These are phyloP conservation scores for Penicillium paradoxum DNA, from an alignment of 495 filamentous ascomycete species.

Conservation along the genomic window DNA sequence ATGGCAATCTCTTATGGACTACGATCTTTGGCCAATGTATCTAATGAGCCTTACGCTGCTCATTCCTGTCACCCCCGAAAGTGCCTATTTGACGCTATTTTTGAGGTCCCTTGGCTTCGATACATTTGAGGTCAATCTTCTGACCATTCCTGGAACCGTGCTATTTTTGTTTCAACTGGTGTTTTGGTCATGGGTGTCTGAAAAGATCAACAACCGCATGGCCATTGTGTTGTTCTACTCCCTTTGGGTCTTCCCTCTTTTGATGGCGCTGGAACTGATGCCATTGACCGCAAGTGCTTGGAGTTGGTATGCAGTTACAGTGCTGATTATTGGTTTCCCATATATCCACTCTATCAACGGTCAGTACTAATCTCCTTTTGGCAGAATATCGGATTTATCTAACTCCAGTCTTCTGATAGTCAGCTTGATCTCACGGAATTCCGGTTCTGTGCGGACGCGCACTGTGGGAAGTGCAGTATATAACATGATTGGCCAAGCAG, in stretches of 20 bases:
- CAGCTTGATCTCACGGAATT: slow-evolving; percentile 26
- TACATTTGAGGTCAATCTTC: slow-evolving; percentile 55
- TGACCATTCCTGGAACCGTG: slow-evolving; percentile 46
- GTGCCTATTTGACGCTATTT: slow-evolving; percentile 50
- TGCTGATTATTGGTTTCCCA: slow-evolving; percentile 20
- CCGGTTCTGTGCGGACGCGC: slow-evolving; percentile 30
- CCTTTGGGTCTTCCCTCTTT: slow-evolving; percentile 53
- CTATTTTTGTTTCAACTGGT: slow-evolving; percentile 28
- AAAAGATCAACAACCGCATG: slow-evolving; percentile 50
- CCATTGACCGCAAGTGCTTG: slow-evolving; percentile 10
- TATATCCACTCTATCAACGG: slow-evolving; percentile 29
- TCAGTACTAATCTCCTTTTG: not conserved
- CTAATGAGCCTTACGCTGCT: slow-evolving; percentile 43
- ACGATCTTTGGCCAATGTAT: slow-evolving; percentile 64
- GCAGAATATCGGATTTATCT: not conserved
- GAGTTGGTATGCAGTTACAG: slow-evolving; percentile 13
- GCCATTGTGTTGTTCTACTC: slow-evolving; percentile 33
- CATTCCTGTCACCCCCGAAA: slow-evolving; percentile 2
- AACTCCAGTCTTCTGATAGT: not conserved
- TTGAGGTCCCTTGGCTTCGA: slow-evolving; percentile 51
- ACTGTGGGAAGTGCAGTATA: slow-evolving; percentile 26
- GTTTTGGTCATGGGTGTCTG: slow-evolving; percentile 54
- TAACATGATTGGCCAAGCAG: slow-evolving; percentile 14
- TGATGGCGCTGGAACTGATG: slow-evolving; percentile 13
- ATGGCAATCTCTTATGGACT: slow-evolving; percentile 53